phyloP scores from a whole-genome alignment of 805 yeast species.

The Brettanomyces nanus region DNA sequence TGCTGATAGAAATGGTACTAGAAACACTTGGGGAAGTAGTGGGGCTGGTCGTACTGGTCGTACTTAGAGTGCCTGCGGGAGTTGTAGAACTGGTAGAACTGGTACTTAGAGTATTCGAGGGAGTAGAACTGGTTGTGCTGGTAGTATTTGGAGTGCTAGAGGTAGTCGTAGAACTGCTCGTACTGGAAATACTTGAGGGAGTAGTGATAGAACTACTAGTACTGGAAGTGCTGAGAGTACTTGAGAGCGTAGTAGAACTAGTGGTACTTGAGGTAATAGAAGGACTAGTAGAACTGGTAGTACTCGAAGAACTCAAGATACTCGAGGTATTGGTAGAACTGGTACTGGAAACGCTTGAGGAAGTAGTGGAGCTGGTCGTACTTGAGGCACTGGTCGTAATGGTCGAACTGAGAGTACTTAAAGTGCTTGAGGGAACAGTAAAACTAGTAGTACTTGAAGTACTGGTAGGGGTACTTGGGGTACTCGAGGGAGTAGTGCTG shows the following conservation, averaged over 20 bases:
- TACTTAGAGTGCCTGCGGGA: not conserved
- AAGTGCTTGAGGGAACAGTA: too few relatives aligned
- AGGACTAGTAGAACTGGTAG: not conserved
- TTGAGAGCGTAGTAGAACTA: slow-evolving; percentile 1
- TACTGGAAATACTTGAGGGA: not conserved
- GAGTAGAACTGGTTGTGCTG: not conserved
- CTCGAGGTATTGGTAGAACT: not conserved
- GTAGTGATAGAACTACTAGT: not conserved
- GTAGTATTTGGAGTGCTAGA: not conserved
- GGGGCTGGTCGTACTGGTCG: not conserved
- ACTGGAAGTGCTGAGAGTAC: not conserved
- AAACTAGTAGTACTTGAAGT: too few relatives aligned
- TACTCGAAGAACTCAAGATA: not conserved
- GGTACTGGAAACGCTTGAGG: not conserved
- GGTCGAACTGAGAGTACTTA: not conserved
- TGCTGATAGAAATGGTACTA: not conserved
- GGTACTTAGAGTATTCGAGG: not conserved
- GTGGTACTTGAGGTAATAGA: not conserved
- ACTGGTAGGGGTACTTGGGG: not conserved
- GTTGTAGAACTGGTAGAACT: not conserved
- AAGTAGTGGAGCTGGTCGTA: not conserved
- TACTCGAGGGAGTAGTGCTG: not conserved
- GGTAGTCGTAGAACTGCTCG: not conserved
- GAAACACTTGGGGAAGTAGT: slow-evolving; percentile 3
- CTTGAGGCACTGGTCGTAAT: not conserved